Base-by-base conservation (phyloP, 179 eudicot species). In the Drosera spatulata region DNA sequence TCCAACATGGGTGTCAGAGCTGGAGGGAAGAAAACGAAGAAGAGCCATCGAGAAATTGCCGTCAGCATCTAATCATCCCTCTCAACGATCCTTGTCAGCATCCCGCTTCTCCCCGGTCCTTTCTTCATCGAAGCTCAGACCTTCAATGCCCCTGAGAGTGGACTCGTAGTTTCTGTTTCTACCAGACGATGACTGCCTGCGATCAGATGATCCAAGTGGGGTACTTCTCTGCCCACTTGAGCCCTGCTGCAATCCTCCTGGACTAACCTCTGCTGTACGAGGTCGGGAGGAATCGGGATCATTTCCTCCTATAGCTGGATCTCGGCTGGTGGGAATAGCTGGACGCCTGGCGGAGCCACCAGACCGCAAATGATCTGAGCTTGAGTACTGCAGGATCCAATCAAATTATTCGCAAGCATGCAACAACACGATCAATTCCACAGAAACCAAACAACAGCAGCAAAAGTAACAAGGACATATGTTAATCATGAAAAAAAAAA, bases 91-190 rank as follows among this genome's bases (percentile, higher is more conserved):
- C 45, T 43, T 43, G 6, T 43, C 45, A 43, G 45, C 45, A 4
- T 43, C 45, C 45, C 45, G 5, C 45, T 43, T 43, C 2, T 43
- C 77, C 5, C 45, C 45, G 8, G 5, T 43, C 76, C 77, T 75
- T 55, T 76, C 82, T 39, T 84, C 83, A 61, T 82, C 93, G 64
- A 87, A 82, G 65, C 69, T 77, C 73, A 90, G 80, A 61, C 68
- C 46, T 67, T 87, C 87, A 7, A 90, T 84, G 43, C 93, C 97
- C 69, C 77, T 84, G 64, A 87, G 78, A 9, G 97, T 65, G 53
- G 95, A 63, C 60, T 87, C 95, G 33, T 78, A 87, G 57, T 72
- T 69, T 41, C 78, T 79, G 56, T 72, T 77, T 75, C 76, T 76
- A 40, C 80, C 82, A 60, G 85, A 70, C 10, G 82, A 71, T 47